Conservation (phyloP, 495 filamentous ascomycete genomes). For the Trichoderma erinaceum region DNA sequence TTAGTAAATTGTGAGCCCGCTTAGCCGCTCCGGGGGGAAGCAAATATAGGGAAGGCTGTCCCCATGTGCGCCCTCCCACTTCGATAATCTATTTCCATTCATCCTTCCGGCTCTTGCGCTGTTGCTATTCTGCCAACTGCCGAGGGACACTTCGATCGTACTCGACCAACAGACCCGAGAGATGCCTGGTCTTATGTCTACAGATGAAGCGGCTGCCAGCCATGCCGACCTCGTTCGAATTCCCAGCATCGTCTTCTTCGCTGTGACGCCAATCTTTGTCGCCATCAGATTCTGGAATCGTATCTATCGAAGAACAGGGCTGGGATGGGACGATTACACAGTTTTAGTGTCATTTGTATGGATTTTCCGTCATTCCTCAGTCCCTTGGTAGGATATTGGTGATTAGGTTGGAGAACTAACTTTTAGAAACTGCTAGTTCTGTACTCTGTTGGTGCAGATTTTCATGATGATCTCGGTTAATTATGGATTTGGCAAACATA, state of each 20-base stretch:
- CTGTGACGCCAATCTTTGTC: conserved; percentile 28
- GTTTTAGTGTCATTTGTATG: conserved; percentile 31
- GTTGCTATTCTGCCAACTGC: neutral
- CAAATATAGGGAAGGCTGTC: neutral
- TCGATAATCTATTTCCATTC: neutral
- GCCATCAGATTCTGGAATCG: conserved; percentile 28
- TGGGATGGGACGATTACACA: conserved; percentile 34
- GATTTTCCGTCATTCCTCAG: neutral
- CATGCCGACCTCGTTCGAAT: conserved; percentile 29
- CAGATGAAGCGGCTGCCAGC: conserved; percentile 21
- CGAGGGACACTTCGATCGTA: neutral
- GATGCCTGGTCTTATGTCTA: conserved; percentile 7
- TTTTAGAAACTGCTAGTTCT: conserved; percentile 20
- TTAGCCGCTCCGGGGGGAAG: neutral
- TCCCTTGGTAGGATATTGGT: neutral
- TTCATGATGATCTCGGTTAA: conserved; percentile 30
- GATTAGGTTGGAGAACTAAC: neutral
- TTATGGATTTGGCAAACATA: conserved; percentile 34
- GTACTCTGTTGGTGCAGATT: conserved; percentile 24
- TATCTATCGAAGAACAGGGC: conserved; percentile 24
- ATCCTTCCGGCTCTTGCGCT: neutral
- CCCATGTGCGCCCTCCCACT: neutral
- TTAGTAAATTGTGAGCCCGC: neutral
- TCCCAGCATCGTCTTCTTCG: conserved; percentile 32
- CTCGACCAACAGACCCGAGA: neutral